Percentiles rank a stretch among this genome's conserved stretches.
Evolutionary conservation across 306 rosid genomes (phyloP).

Genomic region (Carpinus fangiana): DNA sequence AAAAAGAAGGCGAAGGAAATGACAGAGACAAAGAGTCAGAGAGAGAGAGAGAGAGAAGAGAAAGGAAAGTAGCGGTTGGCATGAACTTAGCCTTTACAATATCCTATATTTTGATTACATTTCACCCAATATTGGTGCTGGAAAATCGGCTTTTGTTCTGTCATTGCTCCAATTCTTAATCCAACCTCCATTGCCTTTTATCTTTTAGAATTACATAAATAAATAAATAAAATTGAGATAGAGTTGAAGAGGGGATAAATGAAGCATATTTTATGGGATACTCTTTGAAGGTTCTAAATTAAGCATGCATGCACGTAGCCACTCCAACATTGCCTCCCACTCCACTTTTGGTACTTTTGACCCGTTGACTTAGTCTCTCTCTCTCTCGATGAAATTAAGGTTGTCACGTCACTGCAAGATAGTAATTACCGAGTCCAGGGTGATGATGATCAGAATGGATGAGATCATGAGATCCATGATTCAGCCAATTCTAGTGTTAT

Average conservation of each 20-base stretch:
- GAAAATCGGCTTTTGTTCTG: slow-evolving; percentile 39
- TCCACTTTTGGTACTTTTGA: slow-evolving; percentile 10
- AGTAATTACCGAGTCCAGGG: no score
- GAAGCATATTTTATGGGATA: slow-evolving; percentile 13
- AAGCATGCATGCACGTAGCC: slow-evolving; percentile 26
- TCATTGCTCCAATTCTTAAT: slow-evolving; percentile 8
- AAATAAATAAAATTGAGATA: neutral
- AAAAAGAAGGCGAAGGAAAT: slow-evolving; percentile 29
- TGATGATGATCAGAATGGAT: no score
- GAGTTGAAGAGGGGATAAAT: slow-evolving; percentile 1
- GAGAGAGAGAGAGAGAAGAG: slow-evolving; percentile 26
- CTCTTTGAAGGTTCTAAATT: neutral
- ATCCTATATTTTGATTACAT: slow-evolving; percentile 17
- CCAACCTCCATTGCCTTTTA: neutral
- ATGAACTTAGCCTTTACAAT: slow-evolving; percentile 36
- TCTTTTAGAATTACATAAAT: neutral
- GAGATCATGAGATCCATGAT: no score
- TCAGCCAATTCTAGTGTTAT: no score
- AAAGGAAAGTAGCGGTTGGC: slow-evolving; percentile 42
- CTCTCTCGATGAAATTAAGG: neutral
- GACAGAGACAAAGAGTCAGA: slow-evolving; percentile 27
- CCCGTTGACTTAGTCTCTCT: slow-evolving; percentile 20
- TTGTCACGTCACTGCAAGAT: no score
- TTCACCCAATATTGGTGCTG: slow-evolving; percentile 47
- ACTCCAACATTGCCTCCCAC: neutral